Evolutionary conservation across 768 basidiomycete genomes (phyloP).

Genomic region (Albatrellus ellisii): DNA sequence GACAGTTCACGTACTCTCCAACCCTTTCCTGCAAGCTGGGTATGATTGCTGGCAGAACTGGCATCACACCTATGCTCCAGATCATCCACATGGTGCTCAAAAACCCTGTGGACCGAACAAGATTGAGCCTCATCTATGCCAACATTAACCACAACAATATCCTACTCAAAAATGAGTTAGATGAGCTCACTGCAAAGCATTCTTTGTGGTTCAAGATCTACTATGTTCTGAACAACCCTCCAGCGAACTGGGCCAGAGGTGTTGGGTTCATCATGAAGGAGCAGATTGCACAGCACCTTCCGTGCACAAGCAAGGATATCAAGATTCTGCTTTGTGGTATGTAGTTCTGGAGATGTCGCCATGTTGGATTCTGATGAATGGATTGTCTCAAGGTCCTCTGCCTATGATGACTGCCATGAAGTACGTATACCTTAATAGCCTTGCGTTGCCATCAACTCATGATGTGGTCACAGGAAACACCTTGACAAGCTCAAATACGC

Average conservation of each 20-base stretch:
- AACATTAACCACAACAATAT: conserved; percentile 93
- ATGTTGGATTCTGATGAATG: background rate
- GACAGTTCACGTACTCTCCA: conserved; percentile 78
- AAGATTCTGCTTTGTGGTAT: conserved; percentile 83
- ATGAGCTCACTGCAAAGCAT: conserved; percentile 56
- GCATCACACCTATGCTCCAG: conserved; percentile 98
- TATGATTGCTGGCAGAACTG: conserved; percentile 98
- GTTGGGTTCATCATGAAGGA: conserved; percentile 90
- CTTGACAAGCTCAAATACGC: conserved; percentile 77
- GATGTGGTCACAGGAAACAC: conserved; percentile 65
- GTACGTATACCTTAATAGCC: conserved; percentile 26
- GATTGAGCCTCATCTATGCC: conserved; percentile 84
- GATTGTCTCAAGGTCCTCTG: conserved; percentile 37
- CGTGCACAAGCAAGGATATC: conserved; percentile 48
- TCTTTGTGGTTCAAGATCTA: conserved; percentile 61
- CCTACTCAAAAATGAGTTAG: conserved; percentile 78
- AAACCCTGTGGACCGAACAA: conserved; percentile 77
- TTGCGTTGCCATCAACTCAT: conserved; percentile 10
- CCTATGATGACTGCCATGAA: conserved; percentile 79
- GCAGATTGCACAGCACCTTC: conserved; percentile 75
- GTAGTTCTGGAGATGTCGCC: conserved; percentile 2
- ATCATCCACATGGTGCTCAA: conserved; percentile 90
- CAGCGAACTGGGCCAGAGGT: conserved; percentile 75
- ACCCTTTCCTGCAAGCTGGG: conserved; percentile 66
- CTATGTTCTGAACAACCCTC: conserved; percentile 94